phyloP scores from a whole-genome alignment of 192 early-diverging fungal species.

The Coemansia sp. region DNA sequence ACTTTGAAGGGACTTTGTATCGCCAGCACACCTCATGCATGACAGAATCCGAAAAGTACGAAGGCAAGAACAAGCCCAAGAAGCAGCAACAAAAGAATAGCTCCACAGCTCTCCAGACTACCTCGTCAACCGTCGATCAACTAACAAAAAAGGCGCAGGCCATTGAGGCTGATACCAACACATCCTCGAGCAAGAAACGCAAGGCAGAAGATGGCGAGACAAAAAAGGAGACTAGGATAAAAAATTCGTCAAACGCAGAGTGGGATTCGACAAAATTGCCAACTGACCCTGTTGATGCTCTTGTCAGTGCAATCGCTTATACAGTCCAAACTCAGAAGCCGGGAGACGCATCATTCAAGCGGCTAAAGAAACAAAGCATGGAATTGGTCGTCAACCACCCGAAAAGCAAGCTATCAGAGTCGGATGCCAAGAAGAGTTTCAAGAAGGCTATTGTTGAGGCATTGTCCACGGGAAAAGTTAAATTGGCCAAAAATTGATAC shows the following conservation, averaged over 20 bases:
- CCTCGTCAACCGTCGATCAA: conserved; percentile 39
- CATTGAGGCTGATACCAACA: conserved; percentile 2
- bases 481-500: conserved; percentile 7
- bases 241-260: conserved; percentile 6
- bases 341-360: conserved; percentile 6
- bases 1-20: conserved; percentile 78
- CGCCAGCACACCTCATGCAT: conserved; percentile 86
- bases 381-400: conserved; percentile 32
- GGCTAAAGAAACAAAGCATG: conserved; percentile 35
- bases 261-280: conserved; percentile 29
- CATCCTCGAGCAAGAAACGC: conserved; percentile 12
- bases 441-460: conserved; percentile 32
- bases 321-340: conserved; percentile 6
- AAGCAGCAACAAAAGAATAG: conserved; percentile 4
- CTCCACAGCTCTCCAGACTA: neutral
- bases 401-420: conserved; percentile 20
- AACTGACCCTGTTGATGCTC: conserved; percentile 15
- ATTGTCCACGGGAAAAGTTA: conserved; percentile 19
- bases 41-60: conserved; percentile 91
- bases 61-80: conserved; percentile 48
- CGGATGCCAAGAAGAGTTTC: conserved; percentile 32
- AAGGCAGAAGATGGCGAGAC: conserved; percentile 11
- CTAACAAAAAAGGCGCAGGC: conserved; percentile 30
- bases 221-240: neutral
- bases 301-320: conserved; percentile 27